These are phyloP conservation scores for Tilletia horrida DNA, from an alignment of 1,284 basidiomycete species.

Conservation along the genomic window DNA sequence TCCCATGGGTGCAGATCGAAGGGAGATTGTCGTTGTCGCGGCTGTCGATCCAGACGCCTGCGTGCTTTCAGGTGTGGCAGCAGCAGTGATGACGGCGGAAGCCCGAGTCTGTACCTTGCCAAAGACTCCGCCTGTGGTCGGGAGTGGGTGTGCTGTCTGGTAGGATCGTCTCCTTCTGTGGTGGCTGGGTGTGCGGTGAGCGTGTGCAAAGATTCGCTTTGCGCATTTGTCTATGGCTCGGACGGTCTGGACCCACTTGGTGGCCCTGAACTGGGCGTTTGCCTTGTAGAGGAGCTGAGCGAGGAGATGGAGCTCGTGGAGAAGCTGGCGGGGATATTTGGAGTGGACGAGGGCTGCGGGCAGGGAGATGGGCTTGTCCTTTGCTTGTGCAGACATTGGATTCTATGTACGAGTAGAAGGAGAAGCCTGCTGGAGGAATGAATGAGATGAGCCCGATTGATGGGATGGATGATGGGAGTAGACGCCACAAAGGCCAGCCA, in stretches of 20 bases:
- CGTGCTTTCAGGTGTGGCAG: background rate
- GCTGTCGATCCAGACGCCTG: background rate
- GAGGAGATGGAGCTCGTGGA: conserved; percentile 13
- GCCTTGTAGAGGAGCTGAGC: conserved; percentile 9
- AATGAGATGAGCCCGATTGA: no score
- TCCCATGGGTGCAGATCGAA: background rate
- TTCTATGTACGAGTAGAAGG: no score
- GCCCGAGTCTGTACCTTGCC: conserved; percentile 13
- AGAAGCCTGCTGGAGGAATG: no score
- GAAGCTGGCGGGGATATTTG: background rate
- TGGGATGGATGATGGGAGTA: no score
- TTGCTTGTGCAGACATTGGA: background rate
- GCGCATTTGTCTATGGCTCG: background rate
- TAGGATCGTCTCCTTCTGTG: no score
- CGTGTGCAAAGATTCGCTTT: conserved; percentile 9
- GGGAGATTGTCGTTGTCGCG: background rate
- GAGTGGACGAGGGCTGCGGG: conserved; percentile 15
- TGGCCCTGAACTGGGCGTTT: background rate
- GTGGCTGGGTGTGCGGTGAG: no score
- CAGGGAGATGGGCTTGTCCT: conserved; percentile 2
- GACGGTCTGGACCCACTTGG: conserved; percentile 13
- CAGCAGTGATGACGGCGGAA: background rate
- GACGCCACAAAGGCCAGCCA: no score
- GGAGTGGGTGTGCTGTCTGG: background rate
- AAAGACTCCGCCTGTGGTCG: background rate